A percentile compares a stretch with the other conserved stretches of the same genome.
phyloP scores from a whole-genome alignment of 2,329 filamentous ascomycete genomes.

The Endoconidiophora polonica region DNA sequence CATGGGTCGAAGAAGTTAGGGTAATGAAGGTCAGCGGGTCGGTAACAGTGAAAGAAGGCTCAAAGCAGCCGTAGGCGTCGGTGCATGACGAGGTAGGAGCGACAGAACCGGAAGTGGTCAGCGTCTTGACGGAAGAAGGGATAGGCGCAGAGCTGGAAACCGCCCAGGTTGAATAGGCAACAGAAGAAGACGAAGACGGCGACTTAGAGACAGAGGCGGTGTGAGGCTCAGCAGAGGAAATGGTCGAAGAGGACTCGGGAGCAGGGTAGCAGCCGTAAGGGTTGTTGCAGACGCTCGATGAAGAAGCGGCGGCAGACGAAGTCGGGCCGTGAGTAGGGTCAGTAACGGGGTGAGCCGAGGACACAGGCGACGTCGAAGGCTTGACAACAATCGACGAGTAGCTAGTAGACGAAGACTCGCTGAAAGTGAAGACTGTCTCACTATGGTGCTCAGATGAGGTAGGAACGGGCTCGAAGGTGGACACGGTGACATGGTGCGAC shows the following conservation, averaged over 20 bases:
- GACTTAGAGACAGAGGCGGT: neutral
- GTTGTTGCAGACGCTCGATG: neutral
- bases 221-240: conserved; percentile 4
- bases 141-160: conserved; percentile 3
- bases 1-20: conserved; percentile 7
- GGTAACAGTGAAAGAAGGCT: neutral
- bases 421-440: neutral
- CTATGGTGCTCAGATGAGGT: neutral
- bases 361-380: conserved; percentile 1
- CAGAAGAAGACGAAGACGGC: neutral
- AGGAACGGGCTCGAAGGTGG: conserved; percentile 1
- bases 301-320: neutral
- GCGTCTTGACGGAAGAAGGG: neutral
- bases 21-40: conserved; percentile 10
- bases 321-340: neutral
- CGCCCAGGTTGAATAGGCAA: conserved; percentile 3
- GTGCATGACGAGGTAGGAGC: conserved; percentile 3
- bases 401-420: neutral
- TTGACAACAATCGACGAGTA: neutral
- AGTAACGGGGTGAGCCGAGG: neutral
- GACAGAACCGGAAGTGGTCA: neutral
- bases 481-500: conserved; percentile 1
- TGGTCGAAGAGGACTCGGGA: conserved; percentile 3
- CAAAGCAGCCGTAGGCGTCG: conserved; percentile 11
- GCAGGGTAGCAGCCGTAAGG: conserved; percentile 7